These are phyloP conservation scores for Lachnellula willkommii DNA, from an alignment of 2,329 filamentous ascomycete species.

Conservation along the genomic window DNA sequence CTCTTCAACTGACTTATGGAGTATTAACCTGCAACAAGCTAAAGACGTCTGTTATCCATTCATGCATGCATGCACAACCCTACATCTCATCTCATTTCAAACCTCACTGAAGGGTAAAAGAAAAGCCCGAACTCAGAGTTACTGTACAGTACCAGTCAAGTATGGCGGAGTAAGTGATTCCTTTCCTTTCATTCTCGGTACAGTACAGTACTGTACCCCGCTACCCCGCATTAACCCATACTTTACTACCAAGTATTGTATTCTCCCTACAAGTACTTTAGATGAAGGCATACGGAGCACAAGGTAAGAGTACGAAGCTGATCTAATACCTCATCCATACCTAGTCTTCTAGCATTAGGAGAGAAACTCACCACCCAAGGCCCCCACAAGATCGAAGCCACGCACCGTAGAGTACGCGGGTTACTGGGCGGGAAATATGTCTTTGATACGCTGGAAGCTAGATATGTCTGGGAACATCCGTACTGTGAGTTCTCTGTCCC, in stretches of 20 bases:
- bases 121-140: no score
- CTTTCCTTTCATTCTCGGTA: not conserved
- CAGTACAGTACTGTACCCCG: not conserved
- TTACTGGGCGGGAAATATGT: constrained; percentile 23
- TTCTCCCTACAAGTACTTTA: not conserved
- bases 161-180: not conserved
- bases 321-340: not conserved
- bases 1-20: no score
- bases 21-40: no score
- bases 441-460: constrained; percentile 35
- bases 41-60: no score
- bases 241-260: no score
- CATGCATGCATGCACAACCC: no score
- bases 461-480: constrained; percentile 43
- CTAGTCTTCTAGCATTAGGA: constrained; percentile 14
- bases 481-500: constrained; percentile 28
- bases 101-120: no score
- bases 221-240: not conserved
- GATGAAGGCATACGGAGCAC: not conserved
- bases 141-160: no score
- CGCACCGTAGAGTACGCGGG: constrained; percentile 25
- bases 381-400: constrained; percentile 24
- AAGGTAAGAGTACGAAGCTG: not conserved
- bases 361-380: constrained; percentile 22
- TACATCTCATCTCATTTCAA: no score